phyloP scores from a whole-genome alignment of 2,329 filamentous ascomycete species.

The Seiridium unicorne region DNA sequence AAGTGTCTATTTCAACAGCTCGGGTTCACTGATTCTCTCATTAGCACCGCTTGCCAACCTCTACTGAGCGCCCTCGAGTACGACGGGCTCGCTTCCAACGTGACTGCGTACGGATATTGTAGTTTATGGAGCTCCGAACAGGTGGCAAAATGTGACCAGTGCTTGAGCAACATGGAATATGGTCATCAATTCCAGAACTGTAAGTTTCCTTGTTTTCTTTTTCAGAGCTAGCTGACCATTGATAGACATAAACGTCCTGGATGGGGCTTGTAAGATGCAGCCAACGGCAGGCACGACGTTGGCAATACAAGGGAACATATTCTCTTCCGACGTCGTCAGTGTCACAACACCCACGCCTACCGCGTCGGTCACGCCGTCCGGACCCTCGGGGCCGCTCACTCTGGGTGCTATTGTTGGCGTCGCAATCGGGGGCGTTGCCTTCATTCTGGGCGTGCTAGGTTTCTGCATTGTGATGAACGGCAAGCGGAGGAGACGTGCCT shows the following conservation, averaged over 20 bases:
- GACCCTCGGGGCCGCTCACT: conserved; percentile 44
- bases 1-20: background rate
- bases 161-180: conserved; percentile 37
- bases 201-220: conserved; percentile 24
- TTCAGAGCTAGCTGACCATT: conserved; percentile 9
- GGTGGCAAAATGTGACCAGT: conserved; percentile 44
- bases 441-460: conserved; percentile 47
- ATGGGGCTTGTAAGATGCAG: conserved; percentile 55
- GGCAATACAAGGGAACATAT: conserved; percentile 50
- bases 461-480: conserved; percentile 56
- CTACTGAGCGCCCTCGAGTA: conserved; percentile 46
- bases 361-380: conserved; percentile 36
- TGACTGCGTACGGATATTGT: conserved; percentile 54
- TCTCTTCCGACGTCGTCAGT: conserved; percentile 46
- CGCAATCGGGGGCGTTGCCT: conserved; percentile 47
- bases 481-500: conserved; percentile 51
- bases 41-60: conserved; percentile 51
- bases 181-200: conserved; percentile 52
- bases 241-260: conserved; percentile 35
- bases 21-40: conserved; percentile 19
- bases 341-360: conserved; percentile 47
- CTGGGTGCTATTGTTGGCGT: conserved; percentile 59
- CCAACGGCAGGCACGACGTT: conserved; percentile 45
- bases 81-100: conserved; percentile 44
- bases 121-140: conserved; percentile 40